Conservation (phyloP, 306 rosid species). For the Malus asiatica region DNA sequence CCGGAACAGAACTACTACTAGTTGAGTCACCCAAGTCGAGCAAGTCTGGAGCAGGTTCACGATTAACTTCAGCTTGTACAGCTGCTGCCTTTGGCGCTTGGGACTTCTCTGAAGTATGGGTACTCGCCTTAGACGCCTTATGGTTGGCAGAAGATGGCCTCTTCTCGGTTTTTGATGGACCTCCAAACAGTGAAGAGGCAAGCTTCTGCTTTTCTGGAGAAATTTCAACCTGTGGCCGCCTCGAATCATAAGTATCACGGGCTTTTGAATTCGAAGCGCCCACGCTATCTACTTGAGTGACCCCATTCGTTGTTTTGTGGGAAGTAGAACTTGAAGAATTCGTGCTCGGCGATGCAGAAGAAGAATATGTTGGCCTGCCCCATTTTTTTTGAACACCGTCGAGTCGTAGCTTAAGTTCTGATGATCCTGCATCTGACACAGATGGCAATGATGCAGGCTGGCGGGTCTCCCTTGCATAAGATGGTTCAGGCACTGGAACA, state of each 20-base stretch:
- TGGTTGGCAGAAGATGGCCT: constrained; percentile 41
- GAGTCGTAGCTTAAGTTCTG: constrained; percentile 61
- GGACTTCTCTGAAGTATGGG: constrained; percentile 31
- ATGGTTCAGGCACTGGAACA: constrained; percentile 59
- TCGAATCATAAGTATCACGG: constrained; percentile 39
- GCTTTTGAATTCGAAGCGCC: constrained; percentile 35
- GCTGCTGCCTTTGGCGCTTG: constrained; percentile 38
- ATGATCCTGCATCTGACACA: constrained; percentile 46
- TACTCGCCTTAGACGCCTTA: constrained; percentile 38
- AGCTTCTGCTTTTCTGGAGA: constrained; percentile 76
- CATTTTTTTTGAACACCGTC: constrained; percentile 89
- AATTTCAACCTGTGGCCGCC: constrained; percentile 52
- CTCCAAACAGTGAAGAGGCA: constrained; percentile 87
- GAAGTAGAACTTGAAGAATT: constrained; percentile 24
- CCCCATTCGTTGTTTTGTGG: constrained; percentile 53
- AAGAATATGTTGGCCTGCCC: constrained; percentile 63
- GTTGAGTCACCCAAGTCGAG: constrained; percentile 64
- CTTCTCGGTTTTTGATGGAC: constrained; percentile 54
- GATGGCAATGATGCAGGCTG: constrained; percentile 39
- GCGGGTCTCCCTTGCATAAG: constrained; percentile 48
- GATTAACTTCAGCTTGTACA: constrained; percentile 27
- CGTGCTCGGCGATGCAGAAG: constrained; percentile 38
- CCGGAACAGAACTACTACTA: constrained; percentile 33
- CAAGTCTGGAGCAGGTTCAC: constrained; percentile 66
- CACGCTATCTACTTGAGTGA: constrained; percentile 38